Percentiles rank a stretch among this genome's conserved stretches.
phyloP scores from a whole-genome alignment of 495 filamentous ascomycete species.

The Cercophora scortea region DNA sequence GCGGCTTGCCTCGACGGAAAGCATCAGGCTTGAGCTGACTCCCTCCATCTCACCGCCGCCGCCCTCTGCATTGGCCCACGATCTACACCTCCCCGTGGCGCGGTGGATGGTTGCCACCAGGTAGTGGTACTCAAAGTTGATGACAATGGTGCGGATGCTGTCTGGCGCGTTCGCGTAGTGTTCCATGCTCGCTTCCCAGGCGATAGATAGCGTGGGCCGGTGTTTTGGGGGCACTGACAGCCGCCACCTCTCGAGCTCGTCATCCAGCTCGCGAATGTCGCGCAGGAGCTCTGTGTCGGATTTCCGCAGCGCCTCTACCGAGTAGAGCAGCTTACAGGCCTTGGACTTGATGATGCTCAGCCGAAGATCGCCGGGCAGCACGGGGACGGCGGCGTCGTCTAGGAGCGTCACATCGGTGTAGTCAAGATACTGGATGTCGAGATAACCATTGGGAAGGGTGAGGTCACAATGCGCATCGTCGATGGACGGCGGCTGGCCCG shows the following conservation, averaged over 20 bases:
- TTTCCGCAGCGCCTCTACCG: slow-evolving; percentile 37
- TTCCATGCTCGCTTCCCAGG: slow-evolving; percentile 12
- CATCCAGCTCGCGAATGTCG: slow-evolving; percentile 46
- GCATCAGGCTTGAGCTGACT: slow-evolving; percentile 39
- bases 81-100: slow-evolving; percentile 40
- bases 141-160: slow-evolving; percentile 37
- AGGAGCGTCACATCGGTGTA: slow-evolving; percentile 2
- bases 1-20: slow-evolving; percentile 46
- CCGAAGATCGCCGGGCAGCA: slow-evolving; percentile 41
- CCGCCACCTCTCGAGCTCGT: slow-evolving; percentile 44
- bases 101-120: slow-evolving; percentile 46
- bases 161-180: neutral
- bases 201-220: slow-evolving; percentile 38
- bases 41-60: slow-evolving; percentile 26
- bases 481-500: slow-evolving; percentile 44
- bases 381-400: slow-evolving; percentile 25
- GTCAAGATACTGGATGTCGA: slow-evolving; percentile 25
- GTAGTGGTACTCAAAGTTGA: slow-evolving; percentile 44
- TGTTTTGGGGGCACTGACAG: slow-evolving; percentile 34
- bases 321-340: slow-evolving; percentile 40
- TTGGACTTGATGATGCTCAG: slow-evolving; percentile 45
- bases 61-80: slow-evolving; percentile 8
- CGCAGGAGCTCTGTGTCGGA: slow-evolving; percentile 45
- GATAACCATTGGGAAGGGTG: slow-evolving; percentile 39
- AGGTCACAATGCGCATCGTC: slow-evolving; percentile 48